These are phyloP conservation scores for Lineolata rhizophorae DNA, from an alignment of 495 filamentous ascomycete genomes.

Conservation along the genomic window DNA sequence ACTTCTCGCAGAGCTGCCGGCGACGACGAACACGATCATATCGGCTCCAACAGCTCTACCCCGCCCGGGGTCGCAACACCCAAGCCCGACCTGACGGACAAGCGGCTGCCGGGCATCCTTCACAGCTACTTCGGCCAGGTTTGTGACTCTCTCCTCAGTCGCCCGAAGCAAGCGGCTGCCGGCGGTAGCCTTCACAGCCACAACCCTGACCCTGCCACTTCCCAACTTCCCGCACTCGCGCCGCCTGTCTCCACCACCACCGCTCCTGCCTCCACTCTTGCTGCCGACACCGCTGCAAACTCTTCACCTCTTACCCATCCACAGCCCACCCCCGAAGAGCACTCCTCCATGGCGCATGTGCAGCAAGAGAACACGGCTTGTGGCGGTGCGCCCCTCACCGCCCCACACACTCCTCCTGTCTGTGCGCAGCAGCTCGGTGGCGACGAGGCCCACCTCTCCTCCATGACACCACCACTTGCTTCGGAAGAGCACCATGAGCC, in stretches of 20 bases:
- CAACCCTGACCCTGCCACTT: neutral
- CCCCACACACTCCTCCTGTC: conserved; percentile 8
- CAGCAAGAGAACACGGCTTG: conserved; percentile 3
- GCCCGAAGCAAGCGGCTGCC: neutral
- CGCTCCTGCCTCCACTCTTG: too few relatives aligned
- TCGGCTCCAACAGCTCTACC: conserved; percentile 55
- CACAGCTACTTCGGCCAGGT: conserved; percentile 91
- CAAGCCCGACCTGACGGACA: conserved; percentile 71
- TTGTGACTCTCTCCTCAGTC: conserved; percentile 35
- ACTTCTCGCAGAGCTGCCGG: conserved; percentile 19
- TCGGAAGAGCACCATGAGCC: conserved; percentile 6
- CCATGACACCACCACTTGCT: conserved; percentile 9
- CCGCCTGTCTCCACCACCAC: too few relatives aligned
- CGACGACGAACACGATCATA: conserved; percentile 53
- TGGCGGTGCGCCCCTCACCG: conserved; percentile 6
- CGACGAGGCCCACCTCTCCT: too few relatives aligned
- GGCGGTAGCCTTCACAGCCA: neutral
- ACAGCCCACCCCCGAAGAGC: too few relatives aligned
- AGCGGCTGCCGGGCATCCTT: conserved; percentile 74
- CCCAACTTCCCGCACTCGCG: conserved; percentile 10
- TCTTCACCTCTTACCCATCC: too few relatives aligned
- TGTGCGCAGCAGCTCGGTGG: too few relatives aligned
- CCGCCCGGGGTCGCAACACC: conserved; percentile 65
- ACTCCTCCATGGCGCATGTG: too few relatives aligned
- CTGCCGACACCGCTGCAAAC: conserved; percentile 3